A percentile compares a stretch with the other conserved stretches of the same genome.
Evolutionary conservation across 306 rosid species (phyloP).

Genomic region (Ziziphus jujuba): DNA sequence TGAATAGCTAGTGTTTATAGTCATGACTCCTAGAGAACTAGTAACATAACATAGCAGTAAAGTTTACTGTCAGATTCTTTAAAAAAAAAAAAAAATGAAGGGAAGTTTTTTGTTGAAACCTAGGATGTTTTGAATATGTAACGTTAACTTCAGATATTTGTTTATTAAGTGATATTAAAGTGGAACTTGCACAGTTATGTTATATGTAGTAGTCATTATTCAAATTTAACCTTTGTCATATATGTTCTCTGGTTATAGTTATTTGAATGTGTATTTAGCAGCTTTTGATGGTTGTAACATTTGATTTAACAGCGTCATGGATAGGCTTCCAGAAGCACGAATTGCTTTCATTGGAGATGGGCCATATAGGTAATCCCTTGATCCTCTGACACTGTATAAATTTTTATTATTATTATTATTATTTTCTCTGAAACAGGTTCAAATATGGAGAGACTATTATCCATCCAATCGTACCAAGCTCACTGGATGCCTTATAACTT

Average conservation of each 20-base stretch:
- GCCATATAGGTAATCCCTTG: constrained; percentile 85
- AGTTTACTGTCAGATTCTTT: too few relatives aligned
- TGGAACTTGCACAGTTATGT: background rate
- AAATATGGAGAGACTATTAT: background rate
- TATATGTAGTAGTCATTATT: background rate
- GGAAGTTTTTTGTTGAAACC: too few relatives aligned
- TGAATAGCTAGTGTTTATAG: too few relatives aligned
- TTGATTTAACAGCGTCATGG: constrained; percentile 71
- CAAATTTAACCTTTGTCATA: background rate
- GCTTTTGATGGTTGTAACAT: constrained; percentile 33
- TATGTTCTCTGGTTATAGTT: background rate
- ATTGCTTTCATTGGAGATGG: constrained; percentile 96
- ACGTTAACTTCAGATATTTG: too few relatives aligned
- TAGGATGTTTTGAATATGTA: too few relatives aligned
- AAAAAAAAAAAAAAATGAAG: too few relatives aligned
- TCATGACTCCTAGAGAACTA: too few relatives aligned
- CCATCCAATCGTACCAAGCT: background rate
- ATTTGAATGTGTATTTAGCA: constrained; percentile 6
- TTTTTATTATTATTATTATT: too few relatives aligned
- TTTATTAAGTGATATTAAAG: too few relatives aligned
- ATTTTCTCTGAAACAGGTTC: too few relatives aligned
- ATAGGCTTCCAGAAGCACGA: constrained; percentile 81
- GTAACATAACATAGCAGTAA: too few relatives aligned
- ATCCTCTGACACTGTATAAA: constrained; percentile 3
- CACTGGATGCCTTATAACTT: background rate